phyloP scores from a whole-genome alignment of 1,284 basidiomycete species.

The Boletus sp. region DNA sequence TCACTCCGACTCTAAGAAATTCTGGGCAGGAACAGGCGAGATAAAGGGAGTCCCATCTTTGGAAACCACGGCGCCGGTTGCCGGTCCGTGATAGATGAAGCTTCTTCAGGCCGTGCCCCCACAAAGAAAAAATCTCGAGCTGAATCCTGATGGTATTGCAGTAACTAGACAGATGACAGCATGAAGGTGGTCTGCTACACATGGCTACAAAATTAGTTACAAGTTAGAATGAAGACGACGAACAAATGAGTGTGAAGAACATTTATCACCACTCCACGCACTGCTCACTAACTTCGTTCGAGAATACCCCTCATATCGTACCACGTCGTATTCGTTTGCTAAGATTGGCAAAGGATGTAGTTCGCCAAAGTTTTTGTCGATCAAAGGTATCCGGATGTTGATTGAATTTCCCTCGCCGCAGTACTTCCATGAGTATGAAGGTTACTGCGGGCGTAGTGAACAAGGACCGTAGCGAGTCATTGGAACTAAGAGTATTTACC shows the following conservation, averaged over 20 bases:
- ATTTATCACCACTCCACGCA: neutral
- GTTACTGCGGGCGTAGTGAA: slow-evolving; percentile 40
- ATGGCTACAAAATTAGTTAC: slow-evolving; percentile 14
- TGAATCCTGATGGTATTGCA: neutral
- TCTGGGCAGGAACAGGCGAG: slow-evolving; percentile 1
- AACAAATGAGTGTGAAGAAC: slow-evolving; percentile 1
- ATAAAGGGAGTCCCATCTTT: slow-evolving; percentile 24
- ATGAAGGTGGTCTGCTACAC: neutral
- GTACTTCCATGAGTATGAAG: slow-evolving; percentile 57
- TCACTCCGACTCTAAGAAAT: neutral
- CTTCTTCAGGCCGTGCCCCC: neutral
- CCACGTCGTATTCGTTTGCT: slow-evolving; percentile 43
- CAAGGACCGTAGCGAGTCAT: neutral
- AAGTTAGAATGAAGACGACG: slow-evolving; percentile 5
- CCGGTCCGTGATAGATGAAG: neutral
- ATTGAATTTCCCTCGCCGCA: slow-evolving; percentile 51
- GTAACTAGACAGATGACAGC: neutral
- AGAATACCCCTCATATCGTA: slow-evolving; percentile 36
- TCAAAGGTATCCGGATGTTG: slow-evolving; percentile 45
- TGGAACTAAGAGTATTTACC: slow-evolving; percentile 28
- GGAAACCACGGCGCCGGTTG: slow-evolving; percentile 2
- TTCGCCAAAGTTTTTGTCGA: slow-evolving; percentile 45
- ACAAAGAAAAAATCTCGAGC: neutral
- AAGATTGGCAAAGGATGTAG: slow-evolving; percentile 41
- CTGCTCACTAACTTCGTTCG: neutral